These are phyloP conservation scores for Ambrosia artemisiifolia DNA, from an alignment of 129 eudicot genomes.

Conservation along the genomic window DNA sequence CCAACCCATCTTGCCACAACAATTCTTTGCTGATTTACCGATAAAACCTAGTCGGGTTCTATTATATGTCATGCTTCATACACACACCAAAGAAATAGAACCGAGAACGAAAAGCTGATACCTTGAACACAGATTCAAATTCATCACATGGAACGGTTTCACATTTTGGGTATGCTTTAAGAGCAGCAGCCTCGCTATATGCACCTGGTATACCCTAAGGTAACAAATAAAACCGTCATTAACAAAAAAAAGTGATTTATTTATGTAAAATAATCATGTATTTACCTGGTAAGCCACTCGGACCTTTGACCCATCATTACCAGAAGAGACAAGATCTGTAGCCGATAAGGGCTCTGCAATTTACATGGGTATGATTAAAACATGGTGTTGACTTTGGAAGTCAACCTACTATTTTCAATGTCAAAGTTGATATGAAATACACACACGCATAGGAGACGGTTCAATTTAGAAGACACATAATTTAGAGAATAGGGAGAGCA, in stretches of 20 bases:
- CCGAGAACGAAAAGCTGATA: slow-evolving; percentile 22
- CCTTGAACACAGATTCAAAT: slow-evolving; percentile 92
- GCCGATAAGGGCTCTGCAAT: slow-evolving; percentile 88
- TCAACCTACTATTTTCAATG: not conserved
- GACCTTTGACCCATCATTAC: slow-evolving; percentile 54
- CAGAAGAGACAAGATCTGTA: slow-evolving; percentile 40
- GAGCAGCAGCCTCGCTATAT: slow-evolving; percentile 92
- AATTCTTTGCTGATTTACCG: not conserved
- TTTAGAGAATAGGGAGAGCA: too few relatives aligned
- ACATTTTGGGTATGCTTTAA: slow-evolving; percentile 89
- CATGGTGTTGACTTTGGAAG: not conserved
- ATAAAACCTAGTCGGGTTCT: not conserved
- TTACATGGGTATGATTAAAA: not conserved
- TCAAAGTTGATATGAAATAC: not conserved
- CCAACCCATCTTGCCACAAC: not conserved
- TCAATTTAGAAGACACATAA: too few relatives aligned
- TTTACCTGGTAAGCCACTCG: slow-evolving; percentile 96
- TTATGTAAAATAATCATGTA: not conserved
- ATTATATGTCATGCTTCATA: not conserved
- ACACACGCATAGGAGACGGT: too few relatives aligned
- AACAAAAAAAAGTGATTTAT: not conserved
- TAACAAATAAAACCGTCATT: slow-evolving; percentile 13
- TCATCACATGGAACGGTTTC: slow-evolving; percentile 94
- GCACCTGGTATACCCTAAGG: slow-evolving; percentile 91
- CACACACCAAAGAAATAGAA: not conserved